These are phyloP conservation scores for Piromyces finnis DNA, from an alignment of 192 early-diverging fungal genomes.

Conservation along the genomic window DNA sequence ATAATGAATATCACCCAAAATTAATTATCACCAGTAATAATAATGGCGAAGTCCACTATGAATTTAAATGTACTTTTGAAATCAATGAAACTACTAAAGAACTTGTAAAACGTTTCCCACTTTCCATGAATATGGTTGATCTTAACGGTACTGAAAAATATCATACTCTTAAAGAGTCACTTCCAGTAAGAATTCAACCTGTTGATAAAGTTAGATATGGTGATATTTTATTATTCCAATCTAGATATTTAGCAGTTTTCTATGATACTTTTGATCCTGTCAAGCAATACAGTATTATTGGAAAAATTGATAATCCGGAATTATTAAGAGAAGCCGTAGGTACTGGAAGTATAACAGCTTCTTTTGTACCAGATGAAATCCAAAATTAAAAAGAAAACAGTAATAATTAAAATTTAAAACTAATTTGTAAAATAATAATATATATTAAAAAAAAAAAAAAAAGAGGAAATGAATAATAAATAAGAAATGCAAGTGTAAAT, in stretches of 20 bases:
- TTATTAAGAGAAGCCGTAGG: neutral
- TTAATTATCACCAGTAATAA: neutral
- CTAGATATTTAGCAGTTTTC: neutral
- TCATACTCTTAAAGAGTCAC: neutral
- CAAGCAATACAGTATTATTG: neutral
- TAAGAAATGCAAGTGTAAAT: too few relatives aligned
- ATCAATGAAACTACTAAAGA: neutral
- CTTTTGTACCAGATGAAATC: neutral
- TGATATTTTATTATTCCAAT: neutral
- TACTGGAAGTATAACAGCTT: neutral
- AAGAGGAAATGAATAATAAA: too few relatives aligned
- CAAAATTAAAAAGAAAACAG: too few relatives aligned
- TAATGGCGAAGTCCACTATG: neutral
- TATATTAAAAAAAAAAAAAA: too few relatives aligned
- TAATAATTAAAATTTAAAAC: too few relatives aligned
- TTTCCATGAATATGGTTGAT: neutral
- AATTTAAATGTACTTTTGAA: neutral
- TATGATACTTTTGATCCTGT: neutral
- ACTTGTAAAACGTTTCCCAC: neutral
- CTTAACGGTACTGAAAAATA: neutral
- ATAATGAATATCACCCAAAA: neutral
- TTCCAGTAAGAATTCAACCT: neutral
- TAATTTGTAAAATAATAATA: too few relatives aligned
- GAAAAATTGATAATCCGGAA: neutral
- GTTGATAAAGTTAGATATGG: neutral